These are phyloP conservation scores for Aspergillus hortae DNA, from an alignment of 2,329 filamentous ascomycete genomes.

Conservation along the genomic window DNA sequence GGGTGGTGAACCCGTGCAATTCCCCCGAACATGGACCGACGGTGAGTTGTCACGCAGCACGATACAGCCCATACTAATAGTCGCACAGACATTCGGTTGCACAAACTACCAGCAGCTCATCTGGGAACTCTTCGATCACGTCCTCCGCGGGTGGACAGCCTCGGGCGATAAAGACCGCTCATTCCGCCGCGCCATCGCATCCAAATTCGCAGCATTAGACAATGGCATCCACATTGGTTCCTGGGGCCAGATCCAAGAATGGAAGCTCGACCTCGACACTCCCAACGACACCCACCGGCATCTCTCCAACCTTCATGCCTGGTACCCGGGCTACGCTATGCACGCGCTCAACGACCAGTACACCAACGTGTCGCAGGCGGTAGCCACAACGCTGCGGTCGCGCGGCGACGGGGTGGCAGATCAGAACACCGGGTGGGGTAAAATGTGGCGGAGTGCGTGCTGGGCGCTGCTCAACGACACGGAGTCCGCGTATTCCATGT, in stretches of 20 bases:
- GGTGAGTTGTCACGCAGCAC: not conserved
- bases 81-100: conserved; percentile 21
- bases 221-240: conserved; percentile 37
- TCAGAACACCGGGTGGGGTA: conserved; percentile 56
- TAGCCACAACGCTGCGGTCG: conserved; percentile 44
- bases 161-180: conserved; percentile 25
- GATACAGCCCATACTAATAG: not conserved
- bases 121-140: conserved; percentile 40
- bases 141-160: conserved; percentile 32
- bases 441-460: conserved; percentile 56
- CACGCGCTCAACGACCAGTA: conserved; percentile 42
- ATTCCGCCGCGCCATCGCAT: conserved; percentile 7
- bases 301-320: conserved; percentile 55
- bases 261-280: conserved; percentile 45
- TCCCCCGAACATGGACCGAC: conserved; percentile 56
- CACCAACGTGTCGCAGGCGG: conserved; percentile 42
- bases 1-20: conserved; percentile 58
- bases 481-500: conserved; percentile 46
- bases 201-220: conserved; percentile 13
- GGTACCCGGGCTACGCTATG: conserved; percentile 53
- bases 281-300: conserved; percentile 50
- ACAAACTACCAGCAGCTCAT: conserved; percentile 23
- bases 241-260: conserved; percentile 49
- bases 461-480: conserved; percentile 56
- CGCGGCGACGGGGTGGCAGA: conserved; percentile 48